A percentile compares a stretch with the other conserved stretches of the same genome.
phyloP scores from a whole-genome alignment of 345 rosid genomes.

The Lenwebbia sp. region DNA sequence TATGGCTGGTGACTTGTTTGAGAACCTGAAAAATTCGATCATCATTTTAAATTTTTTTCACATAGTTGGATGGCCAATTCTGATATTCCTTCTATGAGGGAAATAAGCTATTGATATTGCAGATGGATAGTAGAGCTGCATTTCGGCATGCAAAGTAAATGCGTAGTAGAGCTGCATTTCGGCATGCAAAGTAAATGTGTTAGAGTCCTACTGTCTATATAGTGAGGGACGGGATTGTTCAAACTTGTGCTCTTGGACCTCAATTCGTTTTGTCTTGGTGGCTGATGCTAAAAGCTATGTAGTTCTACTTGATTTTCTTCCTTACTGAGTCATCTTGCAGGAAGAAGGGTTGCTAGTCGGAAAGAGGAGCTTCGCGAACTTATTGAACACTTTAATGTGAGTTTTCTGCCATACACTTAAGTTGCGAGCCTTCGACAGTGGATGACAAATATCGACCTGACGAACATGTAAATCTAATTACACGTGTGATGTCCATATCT shows the following conservation, averaged over 20 bases:
- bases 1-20: neutral
- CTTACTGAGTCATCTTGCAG: conserved; percentile 18
- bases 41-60: neutral
- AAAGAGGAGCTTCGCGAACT: conserved; percentile 82
- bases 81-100: neutral
- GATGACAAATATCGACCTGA: neutral
- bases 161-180: too few species aligned
- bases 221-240: neutral
- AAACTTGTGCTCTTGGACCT: neutral
- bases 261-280: neutral
- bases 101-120: neutral
- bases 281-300: neutral
- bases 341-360: conserved; percentile 56
- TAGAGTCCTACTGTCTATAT: neutral
- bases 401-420: neutral
- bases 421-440: neutral
- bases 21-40: neutral
- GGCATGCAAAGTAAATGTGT: neutral
- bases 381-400: conserved; percentile 80
- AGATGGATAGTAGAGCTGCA: neutral
- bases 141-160: neutral
- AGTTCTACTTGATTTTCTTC: neutral
- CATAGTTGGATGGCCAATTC: neutral
- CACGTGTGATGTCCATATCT: too few species aligned
- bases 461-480: neutral